A percentile compares a stretch with the other conserved stretches of the same genome.
These are phyloP conservation scores for Colletotrichum agaves DNA, from an alignment of 2,329 filamentous ascomycete species.

Conservation along the genomic window DNA sequence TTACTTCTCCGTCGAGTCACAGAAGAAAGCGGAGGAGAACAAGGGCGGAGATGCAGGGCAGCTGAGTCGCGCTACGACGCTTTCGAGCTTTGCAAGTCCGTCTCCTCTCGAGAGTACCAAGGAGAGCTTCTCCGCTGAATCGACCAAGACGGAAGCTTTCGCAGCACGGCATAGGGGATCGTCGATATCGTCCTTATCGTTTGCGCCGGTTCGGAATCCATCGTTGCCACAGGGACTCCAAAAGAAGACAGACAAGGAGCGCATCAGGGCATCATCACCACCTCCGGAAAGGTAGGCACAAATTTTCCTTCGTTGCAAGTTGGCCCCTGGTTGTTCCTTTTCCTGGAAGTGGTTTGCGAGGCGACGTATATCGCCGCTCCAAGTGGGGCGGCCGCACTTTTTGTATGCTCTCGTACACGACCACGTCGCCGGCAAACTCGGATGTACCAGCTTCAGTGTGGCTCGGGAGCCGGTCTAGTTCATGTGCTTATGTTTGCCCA, in stretches of 20 bases:
- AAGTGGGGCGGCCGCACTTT: not conserved
- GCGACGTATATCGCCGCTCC: not conserved
- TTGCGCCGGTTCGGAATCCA: conserved; percentile 56
- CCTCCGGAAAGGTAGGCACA: conserved; percentile 59
- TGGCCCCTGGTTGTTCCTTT: too few species aligned
- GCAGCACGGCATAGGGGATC: conserved; percentile 46
- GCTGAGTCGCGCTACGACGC: conserved; percentile 28
- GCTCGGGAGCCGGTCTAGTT: not conserved
- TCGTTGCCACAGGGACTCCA: conserved; percentile 60
- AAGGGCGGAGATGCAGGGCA: not conserved
- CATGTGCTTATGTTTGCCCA: conserved; percentile 17
- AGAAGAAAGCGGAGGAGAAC: conserved; percentile 15
- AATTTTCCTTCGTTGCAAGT: not conserved
- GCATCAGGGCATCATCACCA: conserved; percentile 60
- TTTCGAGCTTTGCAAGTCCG: conserved; percentile 28
- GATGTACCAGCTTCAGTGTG: conserved; percentile 20
- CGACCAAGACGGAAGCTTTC: conserved; percentile 12
- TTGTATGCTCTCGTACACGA: not conserved
- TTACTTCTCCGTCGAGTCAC: conserved; percentile 41
- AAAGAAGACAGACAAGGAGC: conserved; percentile 54
- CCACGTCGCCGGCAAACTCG: conserved; percentile 2
- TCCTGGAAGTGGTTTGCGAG: not conserved
- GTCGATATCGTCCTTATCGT: conserved; percentile 60
- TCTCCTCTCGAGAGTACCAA: conserved; percentile 25
- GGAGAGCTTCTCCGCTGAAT: conserved; percentile 26